Conservation (phyloP, 2,329 filamentous ascomycete genomes). For the Graphilbum fragrans region DNA sequence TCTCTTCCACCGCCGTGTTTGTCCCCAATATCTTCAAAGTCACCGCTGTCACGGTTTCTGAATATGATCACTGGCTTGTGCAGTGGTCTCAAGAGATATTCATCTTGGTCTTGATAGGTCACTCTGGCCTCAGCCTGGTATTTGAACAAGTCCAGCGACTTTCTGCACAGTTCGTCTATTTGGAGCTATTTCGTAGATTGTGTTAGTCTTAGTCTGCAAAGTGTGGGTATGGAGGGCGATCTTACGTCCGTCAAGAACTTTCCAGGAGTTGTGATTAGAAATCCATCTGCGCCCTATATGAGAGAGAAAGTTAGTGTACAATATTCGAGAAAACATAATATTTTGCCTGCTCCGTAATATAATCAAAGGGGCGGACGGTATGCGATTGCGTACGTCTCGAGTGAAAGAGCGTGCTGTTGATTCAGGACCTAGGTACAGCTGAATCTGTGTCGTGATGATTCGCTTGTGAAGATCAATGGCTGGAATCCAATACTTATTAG, state of each 20-base stretch:
- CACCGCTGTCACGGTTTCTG: conserved; percentile 19
- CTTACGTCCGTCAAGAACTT: conserved; percentile 48
- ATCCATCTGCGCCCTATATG: conserved; percentile 45
- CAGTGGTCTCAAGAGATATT: conserved; percentile 37
- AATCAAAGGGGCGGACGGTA: background rate
- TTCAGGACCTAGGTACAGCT: conserved; percentile 45
- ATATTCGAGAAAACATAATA: background rate
- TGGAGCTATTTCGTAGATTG: conserved; percentile 38
- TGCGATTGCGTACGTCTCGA: conserved; percentile 30
- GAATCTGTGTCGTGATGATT: conserved; percentile 45
- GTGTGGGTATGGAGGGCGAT: background rate
- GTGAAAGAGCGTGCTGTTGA: conserved; percentile 46
- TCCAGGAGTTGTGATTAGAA: conserved; percentile 45
- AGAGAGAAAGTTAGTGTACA: background rate
- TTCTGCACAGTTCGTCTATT: conserved; percentile 49
- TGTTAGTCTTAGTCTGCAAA: background rate
- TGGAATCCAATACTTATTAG: conserved; percentile 51
- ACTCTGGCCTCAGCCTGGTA: background rate
- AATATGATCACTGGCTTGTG: conserved; percentile 43
- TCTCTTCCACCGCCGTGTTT: conserved; percentile 12
- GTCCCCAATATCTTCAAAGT: too few species aligned
- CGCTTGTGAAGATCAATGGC: conserved; percentile 47
- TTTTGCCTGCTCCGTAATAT: conserved; percentile 8
- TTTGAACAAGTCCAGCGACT: conserved; percentile 22
- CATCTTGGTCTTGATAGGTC: background rate